phyloP scores from a whole-genome alignment of 164 flowering plant species.

The Cinnamomum micranthum region DNA sequence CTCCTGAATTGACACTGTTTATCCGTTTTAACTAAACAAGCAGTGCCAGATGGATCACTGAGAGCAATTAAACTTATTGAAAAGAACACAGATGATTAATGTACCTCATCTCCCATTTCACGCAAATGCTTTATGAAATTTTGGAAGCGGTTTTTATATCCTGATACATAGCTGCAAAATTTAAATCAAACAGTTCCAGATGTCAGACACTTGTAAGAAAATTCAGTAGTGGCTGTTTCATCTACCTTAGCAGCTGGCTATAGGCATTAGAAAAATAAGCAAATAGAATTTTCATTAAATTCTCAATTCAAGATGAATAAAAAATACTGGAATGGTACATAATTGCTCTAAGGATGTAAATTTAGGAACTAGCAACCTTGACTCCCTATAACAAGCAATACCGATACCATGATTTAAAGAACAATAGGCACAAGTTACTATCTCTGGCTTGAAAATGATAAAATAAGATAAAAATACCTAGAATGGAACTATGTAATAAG shows the following conservation, averaged over 20 bases:
- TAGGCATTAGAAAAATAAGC: not conserved
- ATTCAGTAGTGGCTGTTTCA: not conserved
- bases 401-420: too few relatives aligned
- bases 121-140: constrained; percentile 87
- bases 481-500: too few relatives aligned
- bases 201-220: not conserved
- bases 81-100: not conserved
- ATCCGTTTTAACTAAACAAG: not conserved
- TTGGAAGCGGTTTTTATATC: constrained; percentile 95
- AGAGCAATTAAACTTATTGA: constrained; percentile 1
- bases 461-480: too few relatives aligned
- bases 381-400: too few relatives aligned
- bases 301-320: not conserved
- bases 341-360: too few relatives aligned
- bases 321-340: not conserved
- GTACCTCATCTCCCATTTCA: constrained; percentile 99
- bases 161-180: constrained; percentile 84
- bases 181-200: constrained; percentile 12
- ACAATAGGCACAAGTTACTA: not conserved
- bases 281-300: not conserved
- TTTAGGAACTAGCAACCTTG: too few relatives aligned
- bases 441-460: too few relatives aligned
- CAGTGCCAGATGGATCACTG: not conserved
- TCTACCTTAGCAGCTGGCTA: not conserved
- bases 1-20: not conserved